Evolutionary conservation across 1,139 yeast species (phyloP), one percentile per base, ranked within the genome.

Genomic region (Zygosaccharomyces sapae): DNA sequence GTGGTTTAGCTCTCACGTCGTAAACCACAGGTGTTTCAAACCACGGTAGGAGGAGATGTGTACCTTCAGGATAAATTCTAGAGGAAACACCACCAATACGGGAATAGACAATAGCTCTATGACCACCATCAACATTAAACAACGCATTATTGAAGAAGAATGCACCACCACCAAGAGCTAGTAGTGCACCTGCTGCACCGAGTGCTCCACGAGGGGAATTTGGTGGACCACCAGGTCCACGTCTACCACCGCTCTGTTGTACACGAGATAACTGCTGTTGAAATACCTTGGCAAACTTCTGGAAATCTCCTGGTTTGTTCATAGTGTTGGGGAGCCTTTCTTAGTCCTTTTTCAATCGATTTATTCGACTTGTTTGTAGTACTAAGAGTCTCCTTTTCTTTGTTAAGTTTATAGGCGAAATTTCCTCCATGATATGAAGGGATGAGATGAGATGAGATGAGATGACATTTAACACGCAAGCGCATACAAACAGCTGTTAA

Each of bases 81-180:
- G 90, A 81, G 63, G 83, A 87, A 45, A 92, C 83, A 66, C 99
- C 99, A 44, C 81, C 78, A 38, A 89, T 50, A 66, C 99, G 82
- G 31, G 95, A 88, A 69, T 92, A 92, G 37, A 92, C 79, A 61
- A 92, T 89, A 25, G 97, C 99, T 67, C 99, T 79, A 70, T 92
- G 97, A 70, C 99, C 99, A 79, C 99, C 99, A 67, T 92, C 97
- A 50, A 92, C 98, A 50, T 89, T 90, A 73, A 88, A 90, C 48
- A 90, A 76, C 2, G 96, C 82, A 52, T 86, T 79, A 61, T 86
- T 86, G 34, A 83, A 73, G 43, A 83, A 66, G 37, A 85, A 49
- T 1, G 85, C 77, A 40, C 81, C 86, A 45, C 86, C 92, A 50
- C 92, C 95, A 33, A 89, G 71, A 24, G 85, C 62, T 9, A 87